These are phyloP conservation scores for Tylopilus subfusipes DNA, from an alignment of 768 basidiomycete species.

Conservation along the genomic window DNA sequence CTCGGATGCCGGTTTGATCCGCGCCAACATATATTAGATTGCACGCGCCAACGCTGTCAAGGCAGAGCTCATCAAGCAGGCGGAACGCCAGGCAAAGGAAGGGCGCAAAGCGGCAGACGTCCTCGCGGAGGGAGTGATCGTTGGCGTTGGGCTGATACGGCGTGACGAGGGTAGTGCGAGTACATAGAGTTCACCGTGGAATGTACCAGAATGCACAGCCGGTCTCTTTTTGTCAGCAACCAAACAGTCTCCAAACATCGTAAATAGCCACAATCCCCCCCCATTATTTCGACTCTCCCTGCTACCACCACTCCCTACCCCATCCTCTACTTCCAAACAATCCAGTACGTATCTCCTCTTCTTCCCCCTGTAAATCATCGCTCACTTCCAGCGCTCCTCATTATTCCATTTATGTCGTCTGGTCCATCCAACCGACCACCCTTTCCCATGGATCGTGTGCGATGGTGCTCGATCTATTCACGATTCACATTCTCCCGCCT, in stretches of 20 bases:
- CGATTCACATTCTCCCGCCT: slow-evolving; percentile 15
- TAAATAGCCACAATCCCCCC: slow-evolving; percentile 33
- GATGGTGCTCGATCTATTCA: slow-evolving; percentile 35
- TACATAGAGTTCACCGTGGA: neutral
- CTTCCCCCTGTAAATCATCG: neutral
- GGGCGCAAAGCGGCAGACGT: slow-evolving; percentile 70
- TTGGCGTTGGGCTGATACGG: slow-evolving; percentile 73
- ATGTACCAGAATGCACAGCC: slow-evolving; percentile 17
- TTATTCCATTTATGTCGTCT: neutral
- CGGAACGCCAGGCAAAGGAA: slow-evolving; percentile 61
- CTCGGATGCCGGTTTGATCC: neutral
- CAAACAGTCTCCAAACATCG: slow-evolving; percentile 38
- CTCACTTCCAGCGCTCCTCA: neutral
- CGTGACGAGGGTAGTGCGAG: slow-evolving; percentile 28
- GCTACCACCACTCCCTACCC: slow-evolving; percentile 24
- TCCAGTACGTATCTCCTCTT: slow-evolving; percentile 8
- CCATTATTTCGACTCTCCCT: slow-evolving; percentile 17
- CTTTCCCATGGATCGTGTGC: slow-evolving; percentile 33
- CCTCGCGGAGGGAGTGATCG: slow-evolving; percentile 68
- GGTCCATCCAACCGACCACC: slow-evolving; percentile 1
- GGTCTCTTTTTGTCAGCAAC: slow-evolving; percentile 34
- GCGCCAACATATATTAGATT: slow-evolving; percentile 39
- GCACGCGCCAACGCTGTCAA: slow-evolving; percentile 67
- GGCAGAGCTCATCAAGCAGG: slow-evolving; percentile 65
- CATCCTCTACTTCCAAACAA: neutral